Evolutionary conservation across 768 basidiomycete species (phyloP), one percentile per base, ranked within the genome.

Genomic region (Collybiopsis confluens): DNA sequence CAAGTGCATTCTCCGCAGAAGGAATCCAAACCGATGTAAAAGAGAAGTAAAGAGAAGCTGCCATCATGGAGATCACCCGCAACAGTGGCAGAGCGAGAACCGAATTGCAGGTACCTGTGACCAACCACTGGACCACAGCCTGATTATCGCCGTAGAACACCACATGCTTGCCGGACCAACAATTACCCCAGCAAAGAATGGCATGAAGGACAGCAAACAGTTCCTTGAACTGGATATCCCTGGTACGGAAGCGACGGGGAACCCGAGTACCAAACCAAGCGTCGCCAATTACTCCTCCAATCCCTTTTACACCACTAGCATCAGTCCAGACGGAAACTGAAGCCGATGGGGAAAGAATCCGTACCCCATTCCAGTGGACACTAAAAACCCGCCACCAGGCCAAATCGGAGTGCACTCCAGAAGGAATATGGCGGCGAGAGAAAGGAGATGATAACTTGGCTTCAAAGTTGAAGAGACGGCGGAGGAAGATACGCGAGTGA

Each of bases 401-500:
- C 0, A 74, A 43, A 56, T 73, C 65, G 4, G 54, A 30, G 1
- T 40, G 52, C 0, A 56, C 61, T 5, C 56, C 52, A 0, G 51
- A 40, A 2, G 70, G 64, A n/a, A 73, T 61, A 30, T 60, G 59
- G 8, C 59, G 64, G 18, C 30, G 36, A 1, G 58, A 9, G 47
- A 59, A 63, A 0, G 59, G 43, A 1, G 66, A 61, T 0, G 47
- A 33, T 55, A 70, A 71, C 4, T 57, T 60, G 3, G 55, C 43
- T 1, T 64, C 62, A 56, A 72, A 72, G 26, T 68, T 56, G 40
- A 62, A 58, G 13, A 73, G 53, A 9, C 59, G 54, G 2, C 63
- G 61, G 13, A 72, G 46, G 50, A 68, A 73, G 0, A 68, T 42
- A 3, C 61, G 59, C 0, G 65, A 65, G 10, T 37, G 46, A 0